Base-by-base conservation (phyloP, 257 asterid genomes). In the Anisodus acutangulus region DNA sequence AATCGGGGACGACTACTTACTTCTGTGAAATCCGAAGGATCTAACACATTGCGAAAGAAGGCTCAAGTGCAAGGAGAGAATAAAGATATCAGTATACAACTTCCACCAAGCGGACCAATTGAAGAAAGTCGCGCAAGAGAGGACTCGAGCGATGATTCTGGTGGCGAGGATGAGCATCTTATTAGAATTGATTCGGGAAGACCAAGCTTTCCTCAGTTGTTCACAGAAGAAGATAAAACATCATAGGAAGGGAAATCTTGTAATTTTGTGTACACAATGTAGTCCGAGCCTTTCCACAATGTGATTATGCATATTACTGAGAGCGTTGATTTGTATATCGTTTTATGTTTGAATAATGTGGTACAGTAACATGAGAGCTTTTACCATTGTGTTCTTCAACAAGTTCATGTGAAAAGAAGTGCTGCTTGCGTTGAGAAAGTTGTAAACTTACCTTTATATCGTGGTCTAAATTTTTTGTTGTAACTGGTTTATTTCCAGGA, bases 161-260 rank as follows among this genome's bases (percentile, higher is more conserved):
- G 96, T 55, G 83, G 88, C 19, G 98, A 96, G 89, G 98, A 94
- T 37, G 98, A 94, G 53, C 93, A 90, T 67, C 85, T 97, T 5
- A 69, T 97, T 9, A 92, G 97, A 85, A 95, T 97, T 74, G 97
- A 94, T 83, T 91, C 98, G 2, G 97, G 93, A 8, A 97, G 98
- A 78, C 49, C 81, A 4, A 78, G 64, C 31, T 78, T 53, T 53
- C 81, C 64, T 26, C 81, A 78, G 26, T 78, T 49, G 81, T 51
- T 78, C 63, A 31, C 81, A 54, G 81, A 26, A 13, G 81, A 78
- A 26, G 64, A 53, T 12, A 78, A 53, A 78, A 53, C 81, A 78
- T 53, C 63, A 8, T 26, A 53, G 31, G 54, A 31, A 69, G 47
- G 41, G 2, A n/a, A 5, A 31, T 12, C 45, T 31, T 31, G n/a